Conservation (phyloP, 345 rosid species). For the Melastoma malabathricum region DNA sequence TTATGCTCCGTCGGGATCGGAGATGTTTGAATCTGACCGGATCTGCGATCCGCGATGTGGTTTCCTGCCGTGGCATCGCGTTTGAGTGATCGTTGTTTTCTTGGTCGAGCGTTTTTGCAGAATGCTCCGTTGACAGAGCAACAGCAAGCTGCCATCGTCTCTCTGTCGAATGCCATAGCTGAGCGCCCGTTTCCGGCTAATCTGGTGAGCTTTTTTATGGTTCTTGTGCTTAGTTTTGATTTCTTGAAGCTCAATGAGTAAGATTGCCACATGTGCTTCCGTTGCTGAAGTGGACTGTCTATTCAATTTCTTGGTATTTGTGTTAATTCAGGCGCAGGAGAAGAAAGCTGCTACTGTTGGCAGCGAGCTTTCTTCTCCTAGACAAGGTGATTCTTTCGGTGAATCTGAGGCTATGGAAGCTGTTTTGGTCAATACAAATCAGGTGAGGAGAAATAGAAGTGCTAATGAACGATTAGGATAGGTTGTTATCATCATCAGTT, state of each 20-base stretch:
- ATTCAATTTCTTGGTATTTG: slow-evolving; percentile 1
- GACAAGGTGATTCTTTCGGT: slow-evolving; percentile 30
- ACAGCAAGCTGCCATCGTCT: slow-evolving; percentile 57
- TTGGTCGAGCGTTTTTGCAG: slow-evolving; percentile 15
- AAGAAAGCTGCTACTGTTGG: slow-evolving; percentile 33
- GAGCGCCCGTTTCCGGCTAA: slow-evolving; percentile 74
- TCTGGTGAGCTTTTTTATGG: slow-evolving; percentile 24
- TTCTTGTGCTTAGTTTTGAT: neutral
- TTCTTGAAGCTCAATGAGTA: neutral
- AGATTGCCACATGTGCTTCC: neutral
- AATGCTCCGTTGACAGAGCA: slow-evolving; percentile 76
- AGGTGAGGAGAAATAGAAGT: slow-evolving; percentile 25
- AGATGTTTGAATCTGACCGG: neutral
- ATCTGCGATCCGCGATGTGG: neutral
- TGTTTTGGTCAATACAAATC: slow-evolving; percentile 80
- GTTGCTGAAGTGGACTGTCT: neutral
- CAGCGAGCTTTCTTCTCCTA: slow-evolving; percentile 40
- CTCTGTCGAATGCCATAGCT: slow-evolving; percentile 55
- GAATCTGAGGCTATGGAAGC: slow-evolving; percentile 60
- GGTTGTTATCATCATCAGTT: slow-evolving; percentile 77
- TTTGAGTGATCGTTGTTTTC: slow-evolving; percentile 2
- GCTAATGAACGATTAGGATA: slow-evolving; percentile 22
- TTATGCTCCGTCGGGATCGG: too few relatives aligned
- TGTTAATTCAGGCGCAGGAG: slow-evolving; percentile 43
- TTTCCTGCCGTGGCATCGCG: too few relatives aligned